These are phyloP conservation scores for Kluyveromyces sp. DNA, from an alignment of 1,139 yeast species.

Conservation along the genomic window DNA sequence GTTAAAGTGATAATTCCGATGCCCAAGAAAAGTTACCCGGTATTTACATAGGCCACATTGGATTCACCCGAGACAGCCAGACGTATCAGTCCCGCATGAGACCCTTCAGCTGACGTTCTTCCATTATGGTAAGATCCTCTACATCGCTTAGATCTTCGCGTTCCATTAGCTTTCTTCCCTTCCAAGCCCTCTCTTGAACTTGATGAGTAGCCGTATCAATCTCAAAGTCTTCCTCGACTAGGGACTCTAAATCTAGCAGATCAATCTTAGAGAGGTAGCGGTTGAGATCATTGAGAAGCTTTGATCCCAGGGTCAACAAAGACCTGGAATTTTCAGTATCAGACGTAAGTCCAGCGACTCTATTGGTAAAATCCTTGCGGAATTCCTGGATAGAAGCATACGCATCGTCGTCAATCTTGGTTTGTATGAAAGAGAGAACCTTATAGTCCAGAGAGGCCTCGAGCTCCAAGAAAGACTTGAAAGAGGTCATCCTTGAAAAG, in stretches of 20 bases:
- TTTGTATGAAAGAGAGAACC: slow-evolving; percentile 14
- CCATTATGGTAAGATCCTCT: slow-evolving; percentile 23
- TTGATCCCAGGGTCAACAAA: slow-evolving; percentile 16
- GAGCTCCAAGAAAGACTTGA: slow-evolving; percentile 22
- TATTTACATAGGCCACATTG: neutral
- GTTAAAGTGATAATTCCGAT: too few species aligned
- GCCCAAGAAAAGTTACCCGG: neutral
- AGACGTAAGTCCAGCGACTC: slow-evolving; percentile 19
- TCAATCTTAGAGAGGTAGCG: slow-evolving; percentile 13
- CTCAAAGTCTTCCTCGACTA: slow-evolving; percentile 20
- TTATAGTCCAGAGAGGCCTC: slow-evolving; percentile 6
- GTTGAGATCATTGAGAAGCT: slow-evolving; percentile 18
- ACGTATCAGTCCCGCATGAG: slow-evolving; percentile 3
- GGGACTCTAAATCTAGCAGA: slow-evolving; percentile 12
- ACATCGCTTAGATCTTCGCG: slow-evolving; percentile 33
- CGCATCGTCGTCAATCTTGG: slow-evolving; percentile 21
- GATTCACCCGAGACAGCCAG: neutral
- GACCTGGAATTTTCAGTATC: slow-evolving; percentile 17
- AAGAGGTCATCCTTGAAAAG: slow-evolving; percentile 23
- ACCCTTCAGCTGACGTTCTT: slow-evolving; percentile 12
- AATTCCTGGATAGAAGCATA: slow-evolving; percentile 29
- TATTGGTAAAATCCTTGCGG: slow-evolving; percentile 26
- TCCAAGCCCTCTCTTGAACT: slow-evolving; percentile 25
- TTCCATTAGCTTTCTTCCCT: slow-evolving; percentile 25
- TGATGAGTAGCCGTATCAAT: slow-evolving; percentile 15